Percentiles rank a stretch among this genome's conserved stretches.
Evolutionary conservation across 208 protist species (phyloP).

Genomic region (Trypanosoma cruzi): DNA sequence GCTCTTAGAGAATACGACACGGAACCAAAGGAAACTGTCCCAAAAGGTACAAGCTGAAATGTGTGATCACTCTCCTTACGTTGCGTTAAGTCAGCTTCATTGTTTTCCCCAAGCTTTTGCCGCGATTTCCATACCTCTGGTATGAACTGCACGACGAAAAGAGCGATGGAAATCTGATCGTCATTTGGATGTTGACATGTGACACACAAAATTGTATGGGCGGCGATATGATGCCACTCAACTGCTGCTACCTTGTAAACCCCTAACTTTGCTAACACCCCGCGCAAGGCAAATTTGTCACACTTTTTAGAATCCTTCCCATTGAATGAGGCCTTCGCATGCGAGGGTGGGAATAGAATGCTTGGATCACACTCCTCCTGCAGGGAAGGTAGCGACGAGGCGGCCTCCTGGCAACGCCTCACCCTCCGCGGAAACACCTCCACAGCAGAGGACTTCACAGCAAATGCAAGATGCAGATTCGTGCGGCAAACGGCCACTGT

Average conservation of each 20-base stretch:
- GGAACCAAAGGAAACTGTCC: constrained; percentile 17
- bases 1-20: constrained; percentile 34
- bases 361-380: constrained; percentile 5
- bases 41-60: constrained; percentile 28
- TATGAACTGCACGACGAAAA: constrained; percentile 73
- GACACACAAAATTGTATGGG: constrained; percentile 77
- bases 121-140: constrained; percentile 22
- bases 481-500: constrained; percentile 63
- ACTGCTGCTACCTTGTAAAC: constrained; percentile 49
- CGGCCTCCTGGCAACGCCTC: not conserved
- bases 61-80: constrained; percentile 6
- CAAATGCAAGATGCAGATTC: constrained; percentile 68
- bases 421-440: constrained; percentile 62
- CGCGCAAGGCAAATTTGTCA: constrained; percentile 42
- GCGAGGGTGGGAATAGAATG: constrained; percentile 17
- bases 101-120: no score
- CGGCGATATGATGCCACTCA: constrained; percentile 64
- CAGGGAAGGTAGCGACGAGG: no score
- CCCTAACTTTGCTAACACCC: constrained; percentile 57
- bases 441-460: constrained; percentile 46
- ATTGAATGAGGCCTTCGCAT: constrained; percentile 14
- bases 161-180: constrained; percentile 39
- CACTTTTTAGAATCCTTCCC: constrained; percentile 26
- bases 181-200: constrained; percentile 55
- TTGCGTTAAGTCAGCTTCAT: no score